phyloP scores from a whole-genome alignment of 768 basidiomycete species.

The Boletus rufocinnamomeus region DNA sequence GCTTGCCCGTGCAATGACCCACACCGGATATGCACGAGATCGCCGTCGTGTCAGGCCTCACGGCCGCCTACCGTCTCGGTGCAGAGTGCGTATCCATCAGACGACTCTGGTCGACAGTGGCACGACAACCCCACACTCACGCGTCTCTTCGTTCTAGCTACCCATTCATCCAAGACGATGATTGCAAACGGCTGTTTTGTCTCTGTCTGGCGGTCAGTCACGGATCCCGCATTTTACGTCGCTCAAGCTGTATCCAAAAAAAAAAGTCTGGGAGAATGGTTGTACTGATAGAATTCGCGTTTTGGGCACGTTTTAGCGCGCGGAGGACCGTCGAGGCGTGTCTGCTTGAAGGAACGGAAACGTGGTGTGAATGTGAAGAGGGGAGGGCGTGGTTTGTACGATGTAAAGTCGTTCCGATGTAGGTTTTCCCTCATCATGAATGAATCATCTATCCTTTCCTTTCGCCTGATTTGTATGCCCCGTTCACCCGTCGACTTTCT shows the following conservation, averaged over 20 bases:
- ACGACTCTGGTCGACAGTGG: neutral
- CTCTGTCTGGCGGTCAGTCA: neutral
- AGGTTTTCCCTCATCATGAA: too few species aligned
- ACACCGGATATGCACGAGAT: slow-evolving; percentile 6
- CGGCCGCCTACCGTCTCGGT: neutral
- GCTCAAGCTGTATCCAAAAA: neutral
- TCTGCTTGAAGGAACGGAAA: neutral
- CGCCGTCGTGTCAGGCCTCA: neutral
- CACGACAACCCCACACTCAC: neutral
- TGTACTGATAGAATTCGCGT: neutral
- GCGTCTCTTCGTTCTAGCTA: neutral
- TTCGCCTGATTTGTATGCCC: too few species aligned
- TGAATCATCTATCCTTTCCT: too few species aligned
- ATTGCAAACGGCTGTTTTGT: slow-evolving; percentile 1
- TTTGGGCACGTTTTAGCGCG: neutral
- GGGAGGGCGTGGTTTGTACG: neutral
- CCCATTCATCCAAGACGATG: neutral
- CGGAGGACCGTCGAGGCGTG: neutral
- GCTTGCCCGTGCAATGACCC: neutral
- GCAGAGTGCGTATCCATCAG: neutral
- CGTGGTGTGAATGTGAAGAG: neutral
- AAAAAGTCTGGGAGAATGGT: neutral
- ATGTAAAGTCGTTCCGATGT: neutral
- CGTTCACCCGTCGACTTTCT: too few species aligned
- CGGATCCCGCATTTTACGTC: neutral